Conservation (phyloP, 2,329 filamentous ascomycete species). For the Aureobasidium sp. region DNA sequence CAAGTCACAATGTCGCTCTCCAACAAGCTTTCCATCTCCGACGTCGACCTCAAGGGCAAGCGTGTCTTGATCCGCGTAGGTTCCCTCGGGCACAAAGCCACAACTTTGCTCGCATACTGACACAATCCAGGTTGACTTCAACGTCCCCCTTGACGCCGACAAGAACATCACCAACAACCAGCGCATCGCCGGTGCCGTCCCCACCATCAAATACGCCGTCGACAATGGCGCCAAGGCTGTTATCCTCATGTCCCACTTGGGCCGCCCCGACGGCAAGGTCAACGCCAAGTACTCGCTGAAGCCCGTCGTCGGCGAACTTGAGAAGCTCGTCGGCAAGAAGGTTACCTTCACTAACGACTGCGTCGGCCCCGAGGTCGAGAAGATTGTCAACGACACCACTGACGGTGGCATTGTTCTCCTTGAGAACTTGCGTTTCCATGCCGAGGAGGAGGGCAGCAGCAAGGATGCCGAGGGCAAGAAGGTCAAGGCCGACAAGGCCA, state of each 20-base stretch:
- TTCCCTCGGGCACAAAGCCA: constrained; percentile 22
- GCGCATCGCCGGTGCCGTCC: constrained; percentile 82
- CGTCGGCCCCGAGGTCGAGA: constrained; percentile 84
- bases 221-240: constrained; percentile 54
- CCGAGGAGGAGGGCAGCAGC: constrained; percentile 93
- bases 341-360: constrained; percentile 87
- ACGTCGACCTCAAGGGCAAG: constrained; percentile 97
- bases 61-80: constrained; percentile 92
- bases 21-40: constrained; percentile 94
- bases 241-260: constrained; percentile 96
- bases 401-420: constrained; percentile 81
- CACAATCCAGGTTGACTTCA: constrained; percentile 82
- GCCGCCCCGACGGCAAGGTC: constrained; percentile 81
- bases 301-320: constrained; percentile 75
- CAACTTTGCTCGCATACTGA: constrained; percentile 3
- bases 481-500: constrained; percentile 90
- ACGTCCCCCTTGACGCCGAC: constrained; percentile 88
- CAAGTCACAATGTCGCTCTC: constrained; percentile 78
- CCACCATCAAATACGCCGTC: constrained; percentile 36
- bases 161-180: constrained; percentile 93
- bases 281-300: constrained; percentile 93
- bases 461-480: constrained; percentile 96
- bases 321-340: constrained; percentile 62
- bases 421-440: constrained; percentile 97
- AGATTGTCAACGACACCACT: constrained; percentile 73